Conservation (phyloP, 1,284 basidiomycete genomes). For the Cryptococcus sp. region DNA sequence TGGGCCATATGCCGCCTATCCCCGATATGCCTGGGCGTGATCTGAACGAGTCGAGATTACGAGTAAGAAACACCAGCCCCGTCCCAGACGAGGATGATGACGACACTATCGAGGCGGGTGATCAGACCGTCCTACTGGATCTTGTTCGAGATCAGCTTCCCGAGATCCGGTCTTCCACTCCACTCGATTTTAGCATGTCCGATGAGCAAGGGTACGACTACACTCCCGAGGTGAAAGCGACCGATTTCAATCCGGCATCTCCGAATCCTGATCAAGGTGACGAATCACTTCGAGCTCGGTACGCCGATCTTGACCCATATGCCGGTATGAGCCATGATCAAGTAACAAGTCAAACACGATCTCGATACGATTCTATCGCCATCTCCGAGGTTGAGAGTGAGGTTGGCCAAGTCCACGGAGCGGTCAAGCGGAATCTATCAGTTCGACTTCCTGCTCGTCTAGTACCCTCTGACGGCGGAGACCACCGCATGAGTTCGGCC, state of each 20-base stretch:
- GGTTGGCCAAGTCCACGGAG: constrained; percentile 29
- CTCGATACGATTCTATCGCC: constrained; percentile 17
- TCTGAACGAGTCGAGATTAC: constrained; percentile 5
- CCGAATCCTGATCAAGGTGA: not conserved
- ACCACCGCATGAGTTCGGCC: too few species aligned
- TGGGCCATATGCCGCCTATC: not conserved
- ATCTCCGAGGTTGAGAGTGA: constrained; percentile 26
- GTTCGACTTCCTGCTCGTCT: constrained; percentile 20
- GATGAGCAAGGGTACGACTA: not conserved
- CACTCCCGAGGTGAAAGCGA: not conserved
- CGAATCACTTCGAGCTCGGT: not conserved
- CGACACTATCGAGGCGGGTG: constrained; percentile 4
- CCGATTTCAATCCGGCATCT: not conserved
- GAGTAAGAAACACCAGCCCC: not conserved
- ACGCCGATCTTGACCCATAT: not conserved
- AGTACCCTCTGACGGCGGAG: constrained; percentile 4
- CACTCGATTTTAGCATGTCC: not conserved
- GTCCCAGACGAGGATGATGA: not conserved
- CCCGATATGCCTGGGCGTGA: not conserved
- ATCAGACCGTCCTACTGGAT: constrained; percentile 24
- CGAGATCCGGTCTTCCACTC: not conserved
- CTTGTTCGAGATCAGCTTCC: constrained; percentile 8
- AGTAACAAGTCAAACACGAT: not conserved
- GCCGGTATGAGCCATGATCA: not conserved
- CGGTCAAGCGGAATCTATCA: constrained; percentile 25